Percentiles rank a stretch among this genome's conserved stretches.
phyloP scores from a whole-genome alignment of 805 yeast species.

The Ogataea haglerorum region DNA sequence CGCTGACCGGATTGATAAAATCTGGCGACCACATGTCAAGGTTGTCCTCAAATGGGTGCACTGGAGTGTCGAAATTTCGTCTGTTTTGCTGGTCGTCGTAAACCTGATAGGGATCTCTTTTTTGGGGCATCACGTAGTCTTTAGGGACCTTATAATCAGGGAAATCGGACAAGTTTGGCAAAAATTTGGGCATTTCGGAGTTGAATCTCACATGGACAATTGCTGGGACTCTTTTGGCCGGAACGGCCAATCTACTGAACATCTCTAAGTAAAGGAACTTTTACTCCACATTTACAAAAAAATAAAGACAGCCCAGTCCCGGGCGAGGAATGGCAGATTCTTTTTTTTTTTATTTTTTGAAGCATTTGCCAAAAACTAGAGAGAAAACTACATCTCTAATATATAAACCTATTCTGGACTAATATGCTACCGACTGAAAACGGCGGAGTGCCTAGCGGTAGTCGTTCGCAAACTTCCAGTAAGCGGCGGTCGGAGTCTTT shows the following conservation, averaged over 20 bases:
- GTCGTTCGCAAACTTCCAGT: neutral
- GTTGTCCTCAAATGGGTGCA: constrained; percentile 68
- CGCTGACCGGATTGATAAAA: constrained; percentile 56
- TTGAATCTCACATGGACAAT: constrained; percentile 3
- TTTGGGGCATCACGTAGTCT: constrained; percentile 51
- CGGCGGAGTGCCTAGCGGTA: neutral
- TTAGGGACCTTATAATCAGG: constrained; percentile 57
- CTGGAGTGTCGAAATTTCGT: constrained; percentile 71
- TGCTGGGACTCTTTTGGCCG: neutral
- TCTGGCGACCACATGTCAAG: constrained; percentile 88
- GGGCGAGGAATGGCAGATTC: constrained; percentile 1
- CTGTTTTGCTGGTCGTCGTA: constrained; percentile 81
- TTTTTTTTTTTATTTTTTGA: constrained; percentile 2
- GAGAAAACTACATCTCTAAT: neutral
- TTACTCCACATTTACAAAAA: constrained; percentile 7
- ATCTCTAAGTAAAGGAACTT: neutral
- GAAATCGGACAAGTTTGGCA: constrained; percentile 31
- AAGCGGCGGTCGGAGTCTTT: constrained; percentile 7
- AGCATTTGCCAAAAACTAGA: constrained; percentile 6
- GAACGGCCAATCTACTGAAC: neutral
- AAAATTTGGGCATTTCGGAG: constrained; percentile 26
- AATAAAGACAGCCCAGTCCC: no score
- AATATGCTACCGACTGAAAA: constrained; percentile 3
- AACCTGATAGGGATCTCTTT: constrained; percentile 65
- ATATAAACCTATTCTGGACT: neutral